Conservation (phyloP, 495 filamentous ascomycete species). For the Annulohypoxylon moriforme region DNA sequence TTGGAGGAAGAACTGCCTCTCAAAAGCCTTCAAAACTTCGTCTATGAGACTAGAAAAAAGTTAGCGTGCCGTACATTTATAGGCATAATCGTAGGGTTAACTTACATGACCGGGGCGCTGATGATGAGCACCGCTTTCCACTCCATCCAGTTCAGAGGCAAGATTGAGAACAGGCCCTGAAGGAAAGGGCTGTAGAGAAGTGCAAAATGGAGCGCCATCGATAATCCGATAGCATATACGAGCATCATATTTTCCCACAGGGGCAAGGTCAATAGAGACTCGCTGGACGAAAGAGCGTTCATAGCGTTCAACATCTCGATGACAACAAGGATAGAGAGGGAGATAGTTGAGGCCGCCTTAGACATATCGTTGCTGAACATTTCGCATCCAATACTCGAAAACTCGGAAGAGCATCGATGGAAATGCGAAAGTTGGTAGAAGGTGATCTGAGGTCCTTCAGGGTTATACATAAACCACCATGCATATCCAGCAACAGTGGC, state of each 20-base stretch:
- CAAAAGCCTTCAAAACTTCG: constrained; percentile 84
- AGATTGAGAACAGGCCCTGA: constrained; percentile 88
- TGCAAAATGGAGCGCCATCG: constrained; percentile 96
- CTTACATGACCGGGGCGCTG: constrained; percentile 94
- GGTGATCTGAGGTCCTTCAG: constrained; percentile 89
- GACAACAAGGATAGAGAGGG: constrained; percentile 89
- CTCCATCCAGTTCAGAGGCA: constrained; percentile 87
- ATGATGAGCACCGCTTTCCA: constrained; percentile 94
- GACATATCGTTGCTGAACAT: constrained; percentile 94
- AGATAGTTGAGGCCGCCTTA: constrained; percentile 94
- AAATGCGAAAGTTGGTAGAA: constrained; percentile 95
- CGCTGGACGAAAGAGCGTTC: constrained; percentile 96
- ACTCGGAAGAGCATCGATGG: constrained; percentile 87
- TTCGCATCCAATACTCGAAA: constrained; percentile 90
- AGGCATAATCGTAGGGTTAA: constrained; percentile 22
- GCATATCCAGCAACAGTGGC: constrained; percentile 98
- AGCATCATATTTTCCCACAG: constrained; percentile 98
- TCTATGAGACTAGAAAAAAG: constrained; percentile 78
- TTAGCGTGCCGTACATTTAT: constrained; percentile 52
- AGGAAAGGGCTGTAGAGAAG: constrained; percentile 93
- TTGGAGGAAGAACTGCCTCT: constrained; percentile 71
- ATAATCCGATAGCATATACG: constrained; percentile 91
- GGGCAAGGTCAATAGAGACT: constrained; percentile 91
- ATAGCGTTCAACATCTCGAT: constrained; percentile 99
- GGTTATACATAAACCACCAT: constrained; percentile 99